Evolutionary conservation across 495 filamentous ascomycete genomes (phyloP), one percentile per base, ranked within the genome.

Genomic region (Penicillium longicatenatum): DNA sequence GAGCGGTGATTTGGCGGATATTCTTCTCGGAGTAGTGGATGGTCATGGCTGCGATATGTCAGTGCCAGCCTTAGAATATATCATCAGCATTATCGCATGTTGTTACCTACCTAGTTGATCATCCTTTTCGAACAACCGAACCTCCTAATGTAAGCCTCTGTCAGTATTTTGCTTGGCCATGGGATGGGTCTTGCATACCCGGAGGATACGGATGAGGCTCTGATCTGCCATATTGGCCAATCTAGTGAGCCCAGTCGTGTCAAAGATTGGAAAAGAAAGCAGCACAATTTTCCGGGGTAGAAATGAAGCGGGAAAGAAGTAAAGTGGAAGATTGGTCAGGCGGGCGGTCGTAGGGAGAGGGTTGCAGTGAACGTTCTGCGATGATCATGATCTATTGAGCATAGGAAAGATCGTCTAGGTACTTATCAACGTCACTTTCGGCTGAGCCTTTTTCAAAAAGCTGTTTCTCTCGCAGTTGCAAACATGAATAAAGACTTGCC

Each of bases 1-100:
- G 72, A 33, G 93, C 95, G 62, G 84, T 87, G 42, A 98, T 89
- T 58, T 93, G 88, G 31, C 92, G 88, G 48, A 97, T 87, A 72
- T 98, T 91, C 55, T 83, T 83, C 68, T 98, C 94, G 33, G 87
- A 79, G 65, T 88, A 96, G 37, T 86, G 86, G 54, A 97, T 91
- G 12, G 53, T 59, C 26, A 64, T 64, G 1, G 63, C 66, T 69
- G 26, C 20, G 17, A 2, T 35, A n/a, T 6, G 16, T 49, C 46
- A 44, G 41, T 17, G 0, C 41, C 10, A 19, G n/a, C n/a, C n/a
- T n/a, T n/a, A n/a, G n/a, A n/a, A 8, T 19, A 66, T 8, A 22
- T 7, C 16, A 48, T 22, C 45, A 35, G 12, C 6, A 35, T 35
- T 10, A 39, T 7, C 3, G 37, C 26, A 21, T 17, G 4, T 9